Base-by-base conservation (phyloP, 192 early-diverging fungal species). In the Phlyctochytrium arcticum region DNA sequence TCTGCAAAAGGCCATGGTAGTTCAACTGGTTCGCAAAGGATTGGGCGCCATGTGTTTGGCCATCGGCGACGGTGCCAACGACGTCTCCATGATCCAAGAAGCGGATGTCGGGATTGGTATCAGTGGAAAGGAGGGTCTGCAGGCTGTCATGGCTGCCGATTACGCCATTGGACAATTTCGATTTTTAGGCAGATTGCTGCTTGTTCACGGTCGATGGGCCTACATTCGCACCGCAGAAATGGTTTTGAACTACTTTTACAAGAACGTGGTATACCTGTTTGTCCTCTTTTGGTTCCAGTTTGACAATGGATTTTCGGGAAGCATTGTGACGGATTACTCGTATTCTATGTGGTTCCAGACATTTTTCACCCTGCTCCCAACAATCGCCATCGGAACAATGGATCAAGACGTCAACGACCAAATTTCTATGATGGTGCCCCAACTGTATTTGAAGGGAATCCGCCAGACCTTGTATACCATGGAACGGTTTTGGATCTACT, bases 201-300 rank as follows among this genome's bases (percentile, higher is more conserved):
- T 97, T 21, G 93, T 98, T 10, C 95, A 98, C 65, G 95, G 95
- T 17, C 81, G 88, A 56, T 98, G 88, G 87, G 87, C 87, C 48
- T 98, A 98, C 72, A 76, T 89, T 67, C 82, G 94, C 32, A 94
- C 92, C 27, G 76, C 91, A 19, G 90, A 95, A 67, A 86, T 96
- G 81, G 90, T 94, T 15, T 80, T 96, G 59, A 92, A 86, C 62
- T 96, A 92, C 70, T 98, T 96, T 72, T 96, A 94, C 84, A 98
- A 98, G 70, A 96, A 97, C 72, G 85, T 95, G 0, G 81, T 95
- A 24, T 95, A 91, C 91, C 85, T 94, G 2, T 92, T 92, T 71
- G 86, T 91, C 15, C 85, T 90, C 1, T 89, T 98, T 56, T 97
- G 93, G 94, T 94, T 83, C 81, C 93, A 95, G 70, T 93, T 97